phyloP scores from a whole-genome alignment of 345 rosid genomes.

The Camelina neglecta region DNA sequence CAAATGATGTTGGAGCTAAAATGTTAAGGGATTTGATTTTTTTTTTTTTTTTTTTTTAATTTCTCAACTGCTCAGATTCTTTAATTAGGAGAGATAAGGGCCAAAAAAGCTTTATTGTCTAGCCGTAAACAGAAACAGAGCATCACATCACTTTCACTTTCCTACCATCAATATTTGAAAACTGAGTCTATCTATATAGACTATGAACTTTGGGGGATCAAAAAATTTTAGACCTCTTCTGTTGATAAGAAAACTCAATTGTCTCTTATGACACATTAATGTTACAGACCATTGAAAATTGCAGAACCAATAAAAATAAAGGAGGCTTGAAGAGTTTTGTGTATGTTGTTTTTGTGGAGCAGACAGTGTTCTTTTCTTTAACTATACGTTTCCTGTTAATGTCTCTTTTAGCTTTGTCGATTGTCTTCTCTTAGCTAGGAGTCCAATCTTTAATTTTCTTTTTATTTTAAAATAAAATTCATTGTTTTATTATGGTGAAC shows the following conservation, averaged over 20 bases:
- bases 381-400: slow-evolving; percentile 43
- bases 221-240: slow-evolving; percentile 21
- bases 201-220: slow-evolving; percentile 34
- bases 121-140: slow-evolving; percentile 43
- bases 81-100: slow-evolving; percentile 43
- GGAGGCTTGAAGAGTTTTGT: slow-evolving; percentile 34
- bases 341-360: slow-evolving; percentile 44
- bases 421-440: slow-evolving; percentile 41
- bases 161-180: slow-evolving; percentile 42
- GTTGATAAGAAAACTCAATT: slow-evolving; percentile 44
- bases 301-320: slow-evolving; percentile 32
- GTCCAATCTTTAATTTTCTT: slow-evolving; percentile 21
- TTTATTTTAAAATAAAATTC: slow-evolving; percentile 5
- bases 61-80: slow-evolving; percentile 40
- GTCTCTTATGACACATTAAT: slow-evolving; percentile 39
- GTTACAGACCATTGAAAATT: slow-evolving; percentile 34
- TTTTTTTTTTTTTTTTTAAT: neutral
- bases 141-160: slow-evolving; percentile 49
- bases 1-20: slow-evolving; percentile 41
- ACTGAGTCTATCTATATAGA: slow-evolving; percentile 32
- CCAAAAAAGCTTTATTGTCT: slow-evolving; percentile 39
- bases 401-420: slow-evolving; percentile 44
- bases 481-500: slow-evolving; percentile 9
- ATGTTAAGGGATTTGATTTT: slow-evolving; percentile 32
- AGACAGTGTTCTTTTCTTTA: slow-evolving; percentile 49